Evolutionary conservation across 805 yeast species (phyloP).

Genomic region (Yarrowia divulgata): DNA sequence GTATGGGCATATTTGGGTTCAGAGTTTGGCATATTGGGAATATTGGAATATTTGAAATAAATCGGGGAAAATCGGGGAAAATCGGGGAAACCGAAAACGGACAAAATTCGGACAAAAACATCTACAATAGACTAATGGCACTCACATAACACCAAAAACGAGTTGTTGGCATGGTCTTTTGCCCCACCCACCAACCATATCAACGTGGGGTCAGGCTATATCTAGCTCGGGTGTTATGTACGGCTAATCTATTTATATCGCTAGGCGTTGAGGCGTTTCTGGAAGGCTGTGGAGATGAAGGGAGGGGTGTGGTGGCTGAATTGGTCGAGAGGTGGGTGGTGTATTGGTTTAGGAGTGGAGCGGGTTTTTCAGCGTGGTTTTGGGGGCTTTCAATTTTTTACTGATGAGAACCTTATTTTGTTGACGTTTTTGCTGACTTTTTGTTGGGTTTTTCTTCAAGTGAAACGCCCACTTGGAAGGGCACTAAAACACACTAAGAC

Average conservation of each 20-base stretch:
- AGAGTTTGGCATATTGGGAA: too few species aligned
- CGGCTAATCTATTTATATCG: constrained; percentile 22
- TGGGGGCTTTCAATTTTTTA: too few species aligned
- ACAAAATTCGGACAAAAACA: too few species aligned
- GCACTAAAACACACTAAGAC: too few species aligned
- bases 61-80: background rate
- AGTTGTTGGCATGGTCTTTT: too few species aligned
- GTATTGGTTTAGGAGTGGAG: too few species aligned
- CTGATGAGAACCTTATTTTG: background rate
- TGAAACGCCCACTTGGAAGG: too few species aligned
- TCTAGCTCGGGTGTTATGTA: constrained; percentile 2
- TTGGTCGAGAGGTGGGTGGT: too few species aligned
- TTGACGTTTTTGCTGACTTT: background rate
- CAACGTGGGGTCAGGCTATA: constrained; percentile 17
- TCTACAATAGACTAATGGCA: too few species aligned
- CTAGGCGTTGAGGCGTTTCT: background rate
- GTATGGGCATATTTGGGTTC: too few species aligned
- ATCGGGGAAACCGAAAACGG: background rate
- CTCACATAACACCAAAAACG: too few species aligned
- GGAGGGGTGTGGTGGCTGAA: background rate
- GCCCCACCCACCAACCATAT: background rate
- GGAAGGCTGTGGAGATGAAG: background rate
- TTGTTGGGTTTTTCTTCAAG: background rate
- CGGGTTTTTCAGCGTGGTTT: too few species aligned
- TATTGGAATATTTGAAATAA: background rate